These are phyloP conservation scores for Thelephora terrestris DNA, from an alignment of 1,284 basidiomycete genomes.

Conservation along the genomic window DNA sequence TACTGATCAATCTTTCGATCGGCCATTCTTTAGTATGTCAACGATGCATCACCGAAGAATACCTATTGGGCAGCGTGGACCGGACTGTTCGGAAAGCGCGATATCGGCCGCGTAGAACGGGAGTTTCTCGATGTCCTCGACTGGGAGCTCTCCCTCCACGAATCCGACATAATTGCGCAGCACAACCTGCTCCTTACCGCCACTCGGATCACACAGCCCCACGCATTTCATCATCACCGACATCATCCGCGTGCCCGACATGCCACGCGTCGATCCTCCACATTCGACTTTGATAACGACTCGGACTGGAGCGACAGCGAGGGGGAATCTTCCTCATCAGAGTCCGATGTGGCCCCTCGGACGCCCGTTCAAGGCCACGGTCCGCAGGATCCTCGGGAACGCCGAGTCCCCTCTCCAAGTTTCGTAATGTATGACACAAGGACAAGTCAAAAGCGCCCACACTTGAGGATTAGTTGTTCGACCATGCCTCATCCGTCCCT, in stretches of 20 bases:
- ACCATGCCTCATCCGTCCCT: too few relatives aligned
- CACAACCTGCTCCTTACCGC: conserved; percentile 26
- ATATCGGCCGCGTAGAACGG: conserved; percentile 67
- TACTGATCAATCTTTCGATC: background rate
- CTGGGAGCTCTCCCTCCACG: conserved; percentile 53
- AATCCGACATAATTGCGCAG: conserved; percentile 53
- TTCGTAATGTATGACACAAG: too few relatives aligned
- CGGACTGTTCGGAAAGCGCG: conserved; percentile 66
- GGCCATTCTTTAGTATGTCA: background rate
- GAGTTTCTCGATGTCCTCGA: conserved; percentile 70
- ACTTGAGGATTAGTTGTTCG: too few relatives aligned
- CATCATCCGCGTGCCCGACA: background rate
- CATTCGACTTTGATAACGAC: background rate
- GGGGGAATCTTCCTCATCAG: background rate
- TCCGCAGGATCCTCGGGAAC: too few relatives aligned
- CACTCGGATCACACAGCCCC: background rate
- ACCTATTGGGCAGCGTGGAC: conserved; percentile 25
- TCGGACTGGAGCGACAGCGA: background rate
- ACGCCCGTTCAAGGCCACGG: too few relatives aligned
- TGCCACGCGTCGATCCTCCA: background rate
- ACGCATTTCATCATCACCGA: background rate
- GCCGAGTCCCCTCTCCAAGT: too few relatives aligned
- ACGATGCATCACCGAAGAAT: conserved; percentile 6
- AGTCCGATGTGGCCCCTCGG: too few relatives aligned
- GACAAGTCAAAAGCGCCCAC: too few relatives aligned